phyloP scores from a whole-genome alignment of 805 yeast genomes.

The Candida patagonica region DNA sequence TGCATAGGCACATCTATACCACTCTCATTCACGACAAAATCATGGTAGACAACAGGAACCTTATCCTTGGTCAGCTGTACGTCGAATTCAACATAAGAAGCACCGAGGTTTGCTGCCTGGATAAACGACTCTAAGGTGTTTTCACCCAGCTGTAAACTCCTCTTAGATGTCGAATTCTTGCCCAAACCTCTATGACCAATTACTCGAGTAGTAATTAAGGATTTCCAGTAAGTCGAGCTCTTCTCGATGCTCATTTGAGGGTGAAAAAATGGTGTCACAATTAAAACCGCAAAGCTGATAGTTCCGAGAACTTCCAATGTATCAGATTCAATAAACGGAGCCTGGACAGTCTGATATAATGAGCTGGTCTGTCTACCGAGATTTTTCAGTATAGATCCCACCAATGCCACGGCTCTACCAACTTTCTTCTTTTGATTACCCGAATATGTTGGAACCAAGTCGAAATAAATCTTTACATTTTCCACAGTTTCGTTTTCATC shows the following conservation, averaged over 20 bases:
- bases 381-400: conserved; percentile 50
- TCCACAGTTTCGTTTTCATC: conserved; percentile 35
- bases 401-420: conserved; percentile 77
- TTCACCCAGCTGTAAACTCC: conserved; percentile 86
- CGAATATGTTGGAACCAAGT: conserved; percentile 77
- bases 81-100: conserved; percentile 93
- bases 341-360: conserved; percentile 51
- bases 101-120: conserved; percentile 94
- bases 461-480: conserved; percentile 56
- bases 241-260: conserved; percentile 53
- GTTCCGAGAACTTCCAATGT: conserved; percentile 70
- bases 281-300: conserved; percentile 63
- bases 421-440: conserved; percentile 37
- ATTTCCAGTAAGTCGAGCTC: conserved; percentile 84
- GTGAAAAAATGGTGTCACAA: conserved; percentile 66
- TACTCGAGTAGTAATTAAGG: conserved; percentile 76
- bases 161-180: conserved; percentile 62
- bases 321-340: conserved; percentile 68
- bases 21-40: conserved; percentile 86
- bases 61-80: conserved; percentile 89
- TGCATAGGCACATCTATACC: conserved; percentile 98
- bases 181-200: conserved; percentile 96
- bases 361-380: conserved; percentile 64
- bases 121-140: conserved; percentile 91
- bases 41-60: conserved; percentile 91